Evolutionary conservation across 78 protist species (phyloP).

Genomic region (Chrysochromulina tobinii): DNA sequence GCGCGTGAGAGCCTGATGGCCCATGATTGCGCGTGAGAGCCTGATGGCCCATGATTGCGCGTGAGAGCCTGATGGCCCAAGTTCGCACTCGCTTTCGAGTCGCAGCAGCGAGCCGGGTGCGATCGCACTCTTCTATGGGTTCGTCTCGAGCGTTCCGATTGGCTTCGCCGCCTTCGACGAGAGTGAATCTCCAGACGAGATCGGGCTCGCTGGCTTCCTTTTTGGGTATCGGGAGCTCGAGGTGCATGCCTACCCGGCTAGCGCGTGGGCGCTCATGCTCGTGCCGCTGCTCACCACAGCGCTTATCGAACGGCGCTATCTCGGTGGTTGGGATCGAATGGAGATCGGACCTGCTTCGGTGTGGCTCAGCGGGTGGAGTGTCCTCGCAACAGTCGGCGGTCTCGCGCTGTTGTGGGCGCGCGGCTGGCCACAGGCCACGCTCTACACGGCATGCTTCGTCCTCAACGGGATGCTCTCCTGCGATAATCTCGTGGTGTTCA

Average conservation of each 20-base stretch:
- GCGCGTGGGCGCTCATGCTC: background rate
- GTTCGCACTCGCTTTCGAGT: too few species aligned
- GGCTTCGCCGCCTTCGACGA: conserved; percentile 1
- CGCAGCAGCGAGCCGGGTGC: background rate
- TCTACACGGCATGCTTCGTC: background rate
- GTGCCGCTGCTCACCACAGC: background rate
- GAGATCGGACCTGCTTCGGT: background rate
- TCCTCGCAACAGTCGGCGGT: background rate
- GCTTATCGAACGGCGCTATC: background rate
- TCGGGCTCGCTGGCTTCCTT: background rate
- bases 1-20: too few species aligned
- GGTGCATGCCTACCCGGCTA: background rate
- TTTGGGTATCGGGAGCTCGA: background rate
- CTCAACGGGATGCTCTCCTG: background rate
- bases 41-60: too few species aligned
- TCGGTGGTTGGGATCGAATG: background rate
- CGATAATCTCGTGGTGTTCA: background rate
- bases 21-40: too few species aligned
- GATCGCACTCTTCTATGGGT: background rate
- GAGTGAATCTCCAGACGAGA: background rate
- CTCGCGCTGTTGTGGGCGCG: background rate
- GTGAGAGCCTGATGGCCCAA: too few species aligned
- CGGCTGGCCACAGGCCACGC: background rate
- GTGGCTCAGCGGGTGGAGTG: background rate
- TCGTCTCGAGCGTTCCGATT: background rate